Evolutionary conservation across 805 yeast species (phyloP), one percentile per base, ranked within the genome.

Genomic region (Kuraishia ogatae): DNA sequence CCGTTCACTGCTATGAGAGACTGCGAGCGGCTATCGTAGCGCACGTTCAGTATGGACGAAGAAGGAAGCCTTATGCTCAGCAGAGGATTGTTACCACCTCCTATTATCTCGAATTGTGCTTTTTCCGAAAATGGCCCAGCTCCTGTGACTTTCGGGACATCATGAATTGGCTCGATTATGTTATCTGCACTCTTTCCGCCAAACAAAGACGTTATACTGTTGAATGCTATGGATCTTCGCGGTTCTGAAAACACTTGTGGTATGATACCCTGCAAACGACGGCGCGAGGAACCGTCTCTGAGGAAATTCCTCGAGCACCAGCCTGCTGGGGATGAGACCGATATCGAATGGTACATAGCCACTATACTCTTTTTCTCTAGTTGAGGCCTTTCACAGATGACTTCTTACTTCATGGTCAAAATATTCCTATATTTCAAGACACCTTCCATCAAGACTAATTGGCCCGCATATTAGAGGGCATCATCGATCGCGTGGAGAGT

Each of bases 1-100:
- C 82, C 82, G 62, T 77, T 75, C 52, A 77, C 63, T 1, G 78
- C 81, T 15, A 78, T 63, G 39, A 78, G 63, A 2, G 72, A 65
- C 20, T 77, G 76, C 51, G 71, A 68, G 17, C 68, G 60, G 52
- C 72, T 71, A 57, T 68, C 69, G 55, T 66, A 68, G 50, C 74
- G 63, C 20, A 71, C 55, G 56, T 71, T 69, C 48, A 77, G 57
- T 22, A 65, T 67, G 1, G 77, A 66, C 3, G 76, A 68, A 29
- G 72, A 67, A 1, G 83, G 83, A 35, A 79, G 57, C 48, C 70
- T 71, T 50, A 79, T 71, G 57, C 72, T 76, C 52, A 79, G 63
- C 48, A 79, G 57, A 15, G 43, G 43, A 54, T 71, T 66, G 22
- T 68, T 61, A 3, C 74, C 69, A 15, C 57, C 54, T 1, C 82